phyloP scores from a whole-genome alignment of 805 yeast species.

The Monosporozyma servazzii region DNA sequence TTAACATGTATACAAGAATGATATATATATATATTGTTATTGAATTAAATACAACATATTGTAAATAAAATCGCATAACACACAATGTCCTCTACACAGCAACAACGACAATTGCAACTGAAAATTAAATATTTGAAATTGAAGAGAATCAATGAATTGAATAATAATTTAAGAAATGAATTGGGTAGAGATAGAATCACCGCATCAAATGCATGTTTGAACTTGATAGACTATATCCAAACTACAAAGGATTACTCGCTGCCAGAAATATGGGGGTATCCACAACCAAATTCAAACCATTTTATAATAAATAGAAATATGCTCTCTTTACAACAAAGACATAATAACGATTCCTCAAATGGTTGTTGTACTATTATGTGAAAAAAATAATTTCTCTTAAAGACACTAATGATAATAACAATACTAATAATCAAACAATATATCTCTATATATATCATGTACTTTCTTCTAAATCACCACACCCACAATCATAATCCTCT shows the following conservation, averaged over 20 bases:
- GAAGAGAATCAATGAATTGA: slow-evolving; percentile 51
- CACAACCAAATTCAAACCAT: slow-evolving; percentile 32
- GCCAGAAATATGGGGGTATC: slow-evolving; percentile 36
- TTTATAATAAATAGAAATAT: slow-evolving; percentile 21
- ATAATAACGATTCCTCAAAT: background rate
- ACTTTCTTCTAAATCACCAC: slow-evolving; percentile 41
- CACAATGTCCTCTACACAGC: slow-evolving; percentile 4
- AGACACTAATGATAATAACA: too few relatives aligned
- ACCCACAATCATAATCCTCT: slow-evolving; percentile 94
- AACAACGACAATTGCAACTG: slow-evolving; percentile 24
- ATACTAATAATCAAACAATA: background rate
- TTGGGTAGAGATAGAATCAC: slow-evolving; percentile 49
- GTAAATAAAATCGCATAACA: too few relatives aligned
- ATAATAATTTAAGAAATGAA: slow-evolving; percentile 42
- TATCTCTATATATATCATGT: background rate
- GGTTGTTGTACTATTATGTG: slow-evolving; percentile 33
- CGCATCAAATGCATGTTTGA: slow-evolving; percentile 51
- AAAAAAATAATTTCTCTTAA: too few relatives aligned
- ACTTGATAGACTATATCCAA: slow-evolving; percentile 33
- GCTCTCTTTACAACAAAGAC: background rate
- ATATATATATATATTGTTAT: background rate
- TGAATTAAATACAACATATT: too few relatives aligned
- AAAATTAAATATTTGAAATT: slow-evolving; percentile 49
- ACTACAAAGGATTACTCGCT: slow-evolving; percentile 31
- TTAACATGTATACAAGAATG: too few relatives aligned